These are phyloP conservation scores for Cyberlindnera suaveolens DNA, from an alignment of 805 yeast species.

Conservation along the genomic window DNA sequence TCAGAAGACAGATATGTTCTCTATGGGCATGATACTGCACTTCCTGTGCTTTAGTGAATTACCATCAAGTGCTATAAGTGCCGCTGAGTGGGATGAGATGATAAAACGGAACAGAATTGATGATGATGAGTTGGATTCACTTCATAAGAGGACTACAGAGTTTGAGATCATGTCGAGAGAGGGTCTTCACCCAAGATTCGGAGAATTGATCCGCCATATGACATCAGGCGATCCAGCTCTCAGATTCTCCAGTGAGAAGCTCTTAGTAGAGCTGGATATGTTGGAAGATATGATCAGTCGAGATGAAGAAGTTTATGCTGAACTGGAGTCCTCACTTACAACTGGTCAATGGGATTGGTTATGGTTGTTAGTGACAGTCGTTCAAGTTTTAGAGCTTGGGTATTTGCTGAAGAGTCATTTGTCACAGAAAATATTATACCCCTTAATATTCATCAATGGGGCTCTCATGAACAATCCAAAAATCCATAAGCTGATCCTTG, in stretches of 20 bases:
- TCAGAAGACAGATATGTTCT: constrained; percentile 71
- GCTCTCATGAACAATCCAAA: background rate
- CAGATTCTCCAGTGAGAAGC: constrained; percentile 40
- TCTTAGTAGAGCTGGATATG: constrained; percentile 27
- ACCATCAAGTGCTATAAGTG: constrained; percentile 42
- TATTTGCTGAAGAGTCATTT: background rate
- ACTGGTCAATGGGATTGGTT: background rate
- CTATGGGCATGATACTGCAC: constrained; percentile 78
- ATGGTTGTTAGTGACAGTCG: background rate
- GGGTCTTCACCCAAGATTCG: constrained; percentile 25
- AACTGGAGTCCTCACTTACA: background rate
- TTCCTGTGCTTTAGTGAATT: constrained; percentile 64
- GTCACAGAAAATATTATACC: background rate
- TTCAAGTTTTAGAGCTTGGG: background rate
- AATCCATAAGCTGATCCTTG: no score
- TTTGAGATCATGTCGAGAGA: constrained; percentile 13
- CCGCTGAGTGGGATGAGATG: constrained; percentile 28
- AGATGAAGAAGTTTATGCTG: background rate
- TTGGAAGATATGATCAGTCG: constrained; percentile 2
- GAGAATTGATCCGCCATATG: constrained; percentile 33
- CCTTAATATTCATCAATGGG: background rate
- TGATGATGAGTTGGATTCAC: background rate
- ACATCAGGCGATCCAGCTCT: constrained; percentile 28
- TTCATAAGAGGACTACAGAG: constrained; percentile 4
- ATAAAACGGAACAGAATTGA: constrained; percentile 9